Evolutionary conservation across 805 yeast genomes (phyloP).

Genomic region (Blastobotrys mokoenaii): DNA sequence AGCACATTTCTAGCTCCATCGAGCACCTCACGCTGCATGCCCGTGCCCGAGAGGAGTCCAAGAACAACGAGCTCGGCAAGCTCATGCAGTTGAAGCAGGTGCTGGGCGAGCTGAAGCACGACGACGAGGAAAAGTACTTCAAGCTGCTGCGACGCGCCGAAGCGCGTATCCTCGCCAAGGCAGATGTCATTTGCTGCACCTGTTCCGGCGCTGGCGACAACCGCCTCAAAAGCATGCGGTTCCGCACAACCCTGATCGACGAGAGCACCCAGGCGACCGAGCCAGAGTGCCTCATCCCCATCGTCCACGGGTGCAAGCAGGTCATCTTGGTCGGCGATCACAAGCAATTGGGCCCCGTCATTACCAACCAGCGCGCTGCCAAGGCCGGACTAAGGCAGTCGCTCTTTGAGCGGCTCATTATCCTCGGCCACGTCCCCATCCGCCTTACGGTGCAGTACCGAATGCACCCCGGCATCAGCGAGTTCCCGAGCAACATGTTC

Average conservation of each 20-base stretch:
- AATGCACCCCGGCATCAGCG: conserved; percentile 85
- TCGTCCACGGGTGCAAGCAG: conserved; percentile 83
- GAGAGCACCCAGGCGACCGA: conserved; percentile 93
- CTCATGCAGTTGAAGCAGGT: conserved; percentile 51
- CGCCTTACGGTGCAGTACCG: conserved; percentile 88
- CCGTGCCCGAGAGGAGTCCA: conserved; percentile 37
- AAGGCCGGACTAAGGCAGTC: conserved; percentile 84
- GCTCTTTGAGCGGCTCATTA: conserved; percentile 74
- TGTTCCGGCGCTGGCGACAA: conserved; percentile 88
- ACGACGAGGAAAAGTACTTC: conserved; percentile 41
- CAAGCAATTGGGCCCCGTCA: conserved; percentile 90
- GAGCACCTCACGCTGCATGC: conserved; percentile 50
- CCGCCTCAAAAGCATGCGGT: conserved; percentile 46
- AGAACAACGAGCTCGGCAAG: conserved; percentile 41
- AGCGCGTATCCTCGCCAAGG: conserved; percentile 38
- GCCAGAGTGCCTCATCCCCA: conserved; percentile 84
- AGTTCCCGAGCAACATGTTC: conserved; percentile 83
- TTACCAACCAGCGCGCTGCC: conserved; percentile 69
- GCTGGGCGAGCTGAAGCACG: conserved; percentile 55
- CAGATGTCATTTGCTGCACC: conserved; percentile 82
- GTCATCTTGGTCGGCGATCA: conserved; percentile 91
- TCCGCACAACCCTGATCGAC: conserved; percentile 78
- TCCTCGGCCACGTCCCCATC: conserved; percentile 76
- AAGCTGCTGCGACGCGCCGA: conserved; percentile 42
- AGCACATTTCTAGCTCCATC: conserved; percentile 65